Percentiles rank a stretch among this genome's conserved stretches.
These are phyloP conservation scores for Candida taoyuanica DNA, from an alignment of 805 yeast genomes.

Conservation along the genomic window DNA sequence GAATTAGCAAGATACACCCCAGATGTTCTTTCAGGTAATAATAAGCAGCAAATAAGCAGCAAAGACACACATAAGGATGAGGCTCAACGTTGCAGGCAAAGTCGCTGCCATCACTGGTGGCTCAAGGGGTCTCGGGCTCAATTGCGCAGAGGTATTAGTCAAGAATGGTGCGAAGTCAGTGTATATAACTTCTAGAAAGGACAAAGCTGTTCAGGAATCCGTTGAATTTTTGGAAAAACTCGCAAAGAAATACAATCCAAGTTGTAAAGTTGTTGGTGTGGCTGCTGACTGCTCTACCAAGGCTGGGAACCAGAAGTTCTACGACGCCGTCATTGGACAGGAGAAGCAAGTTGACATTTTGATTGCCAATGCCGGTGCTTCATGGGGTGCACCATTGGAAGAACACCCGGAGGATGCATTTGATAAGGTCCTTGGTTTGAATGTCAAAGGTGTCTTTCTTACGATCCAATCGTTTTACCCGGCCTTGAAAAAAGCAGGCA, in stretches of 20 bases:
- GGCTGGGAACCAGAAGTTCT: conserved; percentile 43
- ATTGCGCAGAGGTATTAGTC: conserved; percentile 61
- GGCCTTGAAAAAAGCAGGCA: conserved; percentile 47
- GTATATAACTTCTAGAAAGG: conserved; percentile 61
- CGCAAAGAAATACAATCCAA: conserved; percentile 27
- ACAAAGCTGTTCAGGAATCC: conserved; percentile 56
- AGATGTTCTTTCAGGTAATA: neutral
- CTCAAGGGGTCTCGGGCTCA: conserved; percentile 67
- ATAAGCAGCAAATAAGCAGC: neutral
- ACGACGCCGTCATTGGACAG: conserved; percentile 36
- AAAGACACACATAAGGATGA: too few relatives aligned
- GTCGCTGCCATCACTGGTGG: conserved; percentile 70
- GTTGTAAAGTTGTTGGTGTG: conserved; percentile 37
- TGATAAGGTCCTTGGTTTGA: conserved; percentile 58
- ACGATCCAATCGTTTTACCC: conserved; percentile 62
- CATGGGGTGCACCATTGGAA: conserved; percentile 67
- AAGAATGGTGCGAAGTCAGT: conserved; percentile 58
- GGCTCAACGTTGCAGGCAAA: conserved; percentile 48
- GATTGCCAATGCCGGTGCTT: conserved; percentile 75
- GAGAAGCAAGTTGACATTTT: conserved; percentile 50
- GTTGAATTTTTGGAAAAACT: conserved; percentile 31
- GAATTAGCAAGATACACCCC: too few relatives aligned
- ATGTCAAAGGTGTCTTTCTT: conserved; percentile 63
- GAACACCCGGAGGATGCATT: conserved; percentile 58
- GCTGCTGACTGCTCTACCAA: conserved; percentile 54